Conservation (phyloP, 2,329 filamentous ascomycete genomes). For the Ophiocordyceps camponoti-rufipedis region DNA sequence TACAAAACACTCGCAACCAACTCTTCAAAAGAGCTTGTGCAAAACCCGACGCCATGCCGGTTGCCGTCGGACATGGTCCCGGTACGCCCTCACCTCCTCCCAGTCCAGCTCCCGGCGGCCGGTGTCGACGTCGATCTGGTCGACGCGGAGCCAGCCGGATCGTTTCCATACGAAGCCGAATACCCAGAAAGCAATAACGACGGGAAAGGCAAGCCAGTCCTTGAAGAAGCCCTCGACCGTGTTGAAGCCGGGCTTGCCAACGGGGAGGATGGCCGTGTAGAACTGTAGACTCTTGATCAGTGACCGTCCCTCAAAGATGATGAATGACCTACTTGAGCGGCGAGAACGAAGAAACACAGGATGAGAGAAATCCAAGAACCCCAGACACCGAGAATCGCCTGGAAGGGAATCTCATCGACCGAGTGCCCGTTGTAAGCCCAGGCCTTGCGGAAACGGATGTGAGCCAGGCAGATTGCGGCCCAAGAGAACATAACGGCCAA, state of each 20-base stretch:
- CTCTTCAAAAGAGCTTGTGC: slow-evolving; percentile 3
- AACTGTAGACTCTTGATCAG: slow-evolving; percentile 13
- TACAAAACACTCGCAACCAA: too few species aligned
- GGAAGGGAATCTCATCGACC: slow-evolving; percentile 47
- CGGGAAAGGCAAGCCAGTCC: slow-evolving; percentile 31
- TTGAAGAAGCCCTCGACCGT: slow-evolving; percentile 33
- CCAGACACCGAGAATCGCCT: slow-evolving; percentile 35
- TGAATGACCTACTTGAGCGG: slow-evolving; percentile 24
- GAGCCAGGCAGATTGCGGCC: slow-evolving; percentile 45
- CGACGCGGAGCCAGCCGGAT: slow-evolving; percentile 34
- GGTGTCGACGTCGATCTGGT: slow-evolving; percentile 48
- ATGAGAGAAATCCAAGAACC: slow-evolving; percentile 44
- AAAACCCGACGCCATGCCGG: slow-evolving; percentile 4
- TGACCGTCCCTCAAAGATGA: neutral
- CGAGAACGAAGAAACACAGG: slow-evolving; percentile 33
- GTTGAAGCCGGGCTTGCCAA: slow-evolving; percentile 11
- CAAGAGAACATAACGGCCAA: slow-evolving; percentile 46
- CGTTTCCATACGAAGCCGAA: slow-evolving; percentile 47
- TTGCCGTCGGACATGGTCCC: slow-evolving; percentile 2
- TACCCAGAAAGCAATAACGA: slow-evolving; percentile 35
- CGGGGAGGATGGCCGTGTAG: slow-evolving; percentile 27
- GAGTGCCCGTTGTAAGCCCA: slow-evolving; percentile 39
- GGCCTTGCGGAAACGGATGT: slow-evolving; percentile 48
- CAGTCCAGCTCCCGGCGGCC: slow-evolving; percentile 37
- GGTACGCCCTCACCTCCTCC: slow-evolving; percentile 5